Base-by-base conservation (phyloP, 2,329 filamentous ascomycete genomes). In the Orbilia brochopaga region DNA sequence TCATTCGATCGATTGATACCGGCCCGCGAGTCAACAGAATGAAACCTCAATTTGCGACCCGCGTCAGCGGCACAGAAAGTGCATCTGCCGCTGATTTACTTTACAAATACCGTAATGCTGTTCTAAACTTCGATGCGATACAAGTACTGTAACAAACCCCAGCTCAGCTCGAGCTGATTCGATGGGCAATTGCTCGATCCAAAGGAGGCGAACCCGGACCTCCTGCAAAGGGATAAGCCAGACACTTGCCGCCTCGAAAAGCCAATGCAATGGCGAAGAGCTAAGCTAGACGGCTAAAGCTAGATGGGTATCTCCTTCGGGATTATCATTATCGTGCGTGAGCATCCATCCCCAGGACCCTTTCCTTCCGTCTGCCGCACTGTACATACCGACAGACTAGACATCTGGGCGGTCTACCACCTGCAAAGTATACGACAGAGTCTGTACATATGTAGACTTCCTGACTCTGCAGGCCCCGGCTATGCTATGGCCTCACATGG, bases 201-300 rank as follows among this genome's bases (percentile, higher is more conserved):
- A 17, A 48, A 48, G 11, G 44, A 21, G 44, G 19, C 44, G 44
- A 48, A n/a, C 44, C 44, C 17, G 44, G 44, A 48, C 44, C 44
- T 48, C 44, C 44, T 48, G 44, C 44, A 48, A 48, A 48, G 15
- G 44, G 44, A 48, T 23, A 48, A 48, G 44, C 8, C 17, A 19
- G 44, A 23, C 15, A 23, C 17, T 10, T 48, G 44, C 44, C 44
- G 44, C 44, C 6, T 48, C 44, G 15, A 48, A 48, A 48, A 48
- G 27, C 27, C 27, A 32, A 32, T 32, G 27, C 27, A 32, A n/a
- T 46, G 19, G 4, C 15, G 15, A n/a, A 46, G 13, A n/a, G 42
- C 42, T 46, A 46, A n/a, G 15, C 15, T 21, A 21, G 13, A 46
- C 15, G 15, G 42, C 42, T 46, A 46, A n/a, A n/a, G 19, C 42